A percentile compares a stretch with the other conserved stretches of the same genome.
Evolutionary conservation across 2,329 filamentous ascomycete genomes (phyloP).

Genomic region (Annulohypoxylon truncatum): DNA sequence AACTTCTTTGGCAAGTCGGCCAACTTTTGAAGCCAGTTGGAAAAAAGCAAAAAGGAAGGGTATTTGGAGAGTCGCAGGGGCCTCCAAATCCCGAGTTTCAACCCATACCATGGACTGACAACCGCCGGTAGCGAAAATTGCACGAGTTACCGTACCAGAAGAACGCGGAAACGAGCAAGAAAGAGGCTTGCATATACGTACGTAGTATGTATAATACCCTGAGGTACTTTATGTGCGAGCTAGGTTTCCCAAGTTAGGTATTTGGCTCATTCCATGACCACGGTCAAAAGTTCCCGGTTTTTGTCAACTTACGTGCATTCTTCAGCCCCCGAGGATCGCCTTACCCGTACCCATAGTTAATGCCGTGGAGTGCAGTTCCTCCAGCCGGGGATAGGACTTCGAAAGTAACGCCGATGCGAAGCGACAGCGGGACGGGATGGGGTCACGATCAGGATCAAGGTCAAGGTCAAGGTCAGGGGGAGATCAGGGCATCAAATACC

Average conservation of each 20-base stretch:
- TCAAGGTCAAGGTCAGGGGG: constrained; percentile 7
- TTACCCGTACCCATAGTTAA: neutral
- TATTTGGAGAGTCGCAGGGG: constrained; percentile 2
- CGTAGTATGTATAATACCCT: neutral
- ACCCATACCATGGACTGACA: neutral
- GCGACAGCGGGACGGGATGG: neutral
- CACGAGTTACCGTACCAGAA: constrained; percentile 4
- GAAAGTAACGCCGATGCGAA: constrained; percentile 23
- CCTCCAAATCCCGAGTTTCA: constrained; percentile 11
- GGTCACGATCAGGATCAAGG: neutral
- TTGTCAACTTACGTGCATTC: neutral
- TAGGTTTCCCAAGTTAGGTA: neutral
- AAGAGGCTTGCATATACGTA: constrained; percentile 10
- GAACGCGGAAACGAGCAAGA: neutral
- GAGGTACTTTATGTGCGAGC: constrained; percentile 4
- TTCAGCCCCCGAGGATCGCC: constrained; percentile 8
- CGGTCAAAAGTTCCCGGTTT: neutral
- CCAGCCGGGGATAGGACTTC: neutral
- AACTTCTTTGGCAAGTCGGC: neutral
- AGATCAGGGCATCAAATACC: neutral
- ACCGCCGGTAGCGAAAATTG: constrained; percentile 14
- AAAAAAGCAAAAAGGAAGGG: neutral
- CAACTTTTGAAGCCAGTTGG: neutral
- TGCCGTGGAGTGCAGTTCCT: constrained; percentile 4
- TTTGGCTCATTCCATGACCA: neutral